Conservation (phyloP, 2,329 filamentous ascomycete species). For the Fusarium tuaranense region DNA sequence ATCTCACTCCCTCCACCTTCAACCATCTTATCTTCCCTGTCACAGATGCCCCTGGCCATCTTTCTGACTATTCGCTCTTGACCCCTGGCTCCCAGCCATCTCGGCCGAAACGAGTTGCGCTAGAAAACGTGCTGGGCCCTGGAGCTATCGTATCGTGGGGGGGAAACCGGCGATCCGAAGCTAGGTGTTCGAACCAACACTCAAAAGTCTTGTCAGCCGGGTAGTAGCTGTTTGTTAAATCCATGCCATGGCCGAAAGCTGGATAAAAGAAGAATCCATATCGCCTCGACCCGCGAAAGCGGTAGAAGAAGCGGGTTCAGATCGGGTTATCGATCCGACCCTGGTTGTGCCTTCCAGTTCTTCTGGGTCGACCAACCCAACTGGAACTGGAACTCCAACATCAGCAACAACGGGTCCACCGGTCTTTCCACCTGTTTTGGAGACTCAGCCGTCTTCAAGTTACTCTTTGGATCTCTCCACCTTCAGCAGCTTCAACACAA, state of each 20-base stretch:
- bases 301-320: slow-evolving; percentile 10
- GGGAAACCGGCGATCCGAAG: slow-evolving; percentile 15
- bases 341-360: slow-evolving; percentile 13
- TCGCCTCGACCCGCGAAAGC: slow-evolving; percentile 35
- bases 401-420: slow-evolving; percentile 7
- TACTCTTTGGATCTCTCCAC: slow-evolving; percentile 8
- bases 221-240: background rate
- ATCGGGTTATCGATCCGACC: slow-evolving; percentile 18
- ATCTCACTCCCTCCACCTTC: background rate
- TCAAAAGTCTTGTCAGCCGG: background rate
- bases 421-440: slow-evolving; percentile 11
- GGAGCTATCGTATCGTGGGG: slow-evolving; percentile 30
- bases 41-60: slow-evolving; percentile 24
- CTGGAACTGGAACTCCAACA: slow-evolving; percentile 1
- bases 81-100: slow-evolving; percentile 24
- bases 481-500: slow-evolving; percentile 11
- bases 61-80: slow-evolving; percentile 20
- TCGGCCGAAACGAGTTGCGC: slow-evolving; percentile 30
- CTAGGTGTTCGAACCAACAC: slow-evolving; percentile 21
- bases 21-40: slow-evolving; percentile 14
- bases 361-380: slow-evolving; percentile 15
- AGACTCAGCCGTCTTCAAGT: slow-evolving; percentile 14
- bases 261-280: slow-evolving; percentile 37
- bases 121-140: slow-evolving; percentile 22
- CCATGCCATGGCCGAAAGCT: slow-evolving; percentile 34